Conservation (phyloP, 768 basidiomycete genomes). For the Coprinopsis cinerea region DNA sequence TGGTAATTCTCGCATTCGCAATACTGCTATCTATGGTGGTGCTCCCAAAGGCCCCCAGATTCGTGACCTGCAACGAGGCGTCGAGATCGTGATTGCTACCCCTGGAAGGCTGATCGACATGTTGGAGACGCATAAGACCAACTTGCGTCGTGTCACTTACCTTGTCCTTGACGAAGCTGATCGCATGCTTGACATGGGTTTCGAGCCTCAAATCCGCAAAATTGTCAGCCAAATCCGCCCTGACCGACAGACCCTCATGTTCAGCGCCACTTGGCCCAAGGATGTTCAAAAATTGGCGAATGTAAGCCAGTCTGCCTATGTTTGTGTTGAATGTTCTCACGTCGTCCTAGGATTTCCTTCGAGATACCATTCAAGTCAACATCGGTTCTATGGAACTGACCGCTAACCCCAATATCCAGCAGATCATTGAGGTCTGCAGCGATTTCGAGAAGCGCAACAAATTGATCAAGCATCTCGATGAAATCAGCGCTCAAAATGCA, state of each 20-base stretch:
- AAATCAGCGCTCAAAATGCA: slow-evolving; percentile 93
- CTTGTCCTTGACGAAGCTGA: slow-evolving; percentile 99
- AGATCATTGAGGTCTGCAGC: slow-evolving; percentile 93
- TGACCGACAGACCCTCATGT: slow-evolving; percentile 98
- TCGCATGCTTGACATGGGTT: slow-evolving; percentile 99
- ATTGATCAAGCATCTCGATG: slow-evolving; percentile 93
- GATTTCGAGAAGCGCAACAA: slow-evolving; percentile 97
- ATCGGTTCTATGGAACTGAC: slow-evolving; percentile 98
- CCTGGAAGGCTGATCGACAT: slow-evolving; percentile 99
- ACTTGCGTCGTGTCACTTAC: slow-evolving; percentile 93
- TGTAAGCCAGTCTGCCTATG: slow-evolving; percentile 30
- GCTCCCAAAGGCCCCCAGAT: slow-evolving; percentile 99
- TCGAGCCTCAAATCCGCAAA: slow-evolving; percentile 99
- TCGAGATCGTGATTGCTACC: slow-evolving; percentile 99
- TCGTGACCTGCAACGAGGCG: slow-evolving; percentile 93
- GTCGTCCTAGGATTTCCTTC: slow-evolving; percentile 73
- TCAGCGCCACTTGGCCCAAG: slow-evolving; percentile 99
- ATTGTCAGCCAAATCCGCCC: slow-evolving; percentile 96
- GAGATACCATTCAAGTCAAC: slow-evolving; percentile 97
- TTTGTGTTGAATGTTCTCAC: background rate
- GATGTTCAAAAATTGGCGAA: slow-evolving; percentile 97
- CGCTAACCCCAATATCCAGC: slow-evolving; percentile 96
- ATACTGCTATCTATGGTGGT: slow-evolving; percentile 98
- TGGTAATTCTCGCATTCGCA: slow-evolving; percentile 90
- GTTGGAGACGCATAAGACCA: slow-evolving; percentile 95